Evolutionary conservation across 345 rosid species (phyloP).

Genomic region (Citrus reticulata): DNA sequence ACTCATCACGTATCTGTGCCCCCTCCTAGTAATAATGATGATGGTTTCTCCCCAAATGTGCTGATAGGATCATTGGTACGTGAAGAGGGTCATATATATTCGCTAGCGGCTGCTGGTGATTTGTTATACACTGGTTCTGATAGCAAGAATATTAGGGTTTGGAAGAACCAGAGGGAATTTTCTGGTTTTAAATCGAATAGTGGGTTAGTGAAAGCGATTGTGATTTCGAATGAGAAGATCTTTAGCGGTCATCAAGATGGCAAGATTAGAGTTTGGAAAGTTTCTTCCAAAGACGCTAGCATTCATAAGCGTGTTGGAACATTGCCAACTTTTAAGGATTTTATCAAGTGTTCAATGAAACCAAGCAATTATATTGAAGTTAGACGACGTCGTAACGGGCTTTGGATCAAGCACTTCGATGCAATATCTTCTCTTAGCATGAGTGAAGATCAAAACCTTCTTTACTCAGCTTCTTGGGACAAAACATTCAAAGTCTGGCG

Average conservation of each 20-base stretch:
- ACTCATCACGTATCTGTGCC: constrained; percentile 20
- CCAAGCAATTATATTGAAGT: constrained; percentile 60
- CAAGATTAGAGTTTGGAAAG: constrained; percentile 78
- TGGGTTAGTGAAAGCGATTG: constrained; percentile 80
- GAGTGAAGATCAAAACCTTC: constrained; percentile 52
- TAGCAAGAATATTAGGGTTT: constrained; percentile 84
- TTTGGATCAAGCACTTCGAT: constrained; percentile 66
- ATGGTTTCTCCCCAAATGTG: constrained; percentile 33
- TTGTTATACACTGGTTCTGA: constrained; percentile 83
- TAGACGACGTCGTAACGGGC: constrained; percentile 31
- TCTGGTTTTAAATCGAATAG: constrained; percentile 77
- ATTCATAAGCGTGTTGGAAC: constrained; percentile 62
- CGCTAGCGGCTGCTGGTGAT: constrained; percentile 66
- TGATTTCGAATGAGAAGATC: constrained; percentile 55
- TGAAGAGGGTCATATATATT: constrained; percentile 88
- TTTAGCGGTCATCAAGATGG: constrained; percentile 95
- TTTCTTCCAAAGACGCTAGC: constrained; percentile 40
- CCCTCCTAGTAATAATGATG: neutral
- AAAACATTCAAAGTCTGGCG: constrained; percentile 88
- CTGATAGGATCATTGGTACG: constrained; percentile 80
- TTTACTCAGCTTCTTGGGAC: constrained; percentile 91
- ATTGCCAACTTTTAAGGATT: constrained; percentile 61
- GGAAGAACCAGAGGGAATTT: constrained; percentile 75
- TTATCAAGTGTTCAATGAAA: constrained; percentile 45
- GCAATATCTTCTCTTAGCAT: constrained; percentile 76